Evolutionary conservation across 176 grass and related monocot species (phyloP).

Genomic region (Oryza meridionalis): DNA sequence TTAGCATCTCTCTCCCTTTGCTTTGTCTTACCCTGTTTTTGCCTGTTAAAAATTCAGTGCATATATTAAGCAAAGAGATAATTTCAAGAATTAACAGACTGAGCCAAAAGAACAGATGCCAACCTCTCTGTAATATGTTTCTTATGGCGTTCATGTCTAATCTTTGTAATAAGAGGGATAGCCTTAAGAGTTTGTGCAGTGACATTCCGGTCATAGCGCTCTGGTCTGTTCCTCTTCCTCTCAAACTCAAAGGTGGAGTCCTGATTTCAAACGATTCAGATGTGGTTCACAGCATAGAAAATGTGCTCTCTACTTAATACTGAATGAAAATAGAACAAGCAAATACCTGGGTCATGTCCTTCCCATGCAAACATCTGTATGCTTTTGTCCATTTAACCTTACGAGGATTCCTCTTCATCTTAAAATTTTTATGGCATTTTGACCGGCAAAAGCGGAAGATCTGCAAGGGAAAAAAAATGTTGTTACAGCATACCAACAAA

Average conservation of each 20-base stretch:
- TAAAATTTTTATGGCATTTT: slow-evolving; percentile 99
- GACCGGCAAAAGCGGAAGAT: slow-evolving; percentile 94
- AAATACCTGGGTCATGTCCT: slow-evolving; percentile 91
- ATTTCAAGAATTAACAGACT: background rate
- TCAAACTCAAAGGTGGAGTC: slow-evolving; percentile 95
- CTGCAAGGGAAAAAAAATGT: slow-evolving; percentile 37
- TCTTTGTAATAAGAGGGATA: slow-evolving; percentile 74
- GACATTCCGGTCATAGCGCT: slow-evolving; percentile 79
- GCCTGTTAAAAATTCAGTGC: slow-evolving; percentile 42
- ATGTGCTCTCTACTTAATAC: background rate
- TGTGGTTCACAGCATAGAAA: background rate
- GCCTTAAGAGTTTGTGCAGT: slow-evolving; percentile 68
- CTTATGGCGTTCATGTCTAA: slow-evolving; percentile 57
- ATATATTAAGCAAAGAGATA: background rate
- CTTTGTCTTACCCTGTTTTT: slow-evolving; percentile 49
- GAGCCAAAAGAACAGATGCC: background rate
- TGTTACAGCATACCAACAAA: background rate
- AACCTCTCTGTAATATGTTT: slow-evolving; percentile 69
- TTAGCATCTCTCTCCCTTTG: slow-evolving; percentile 41
- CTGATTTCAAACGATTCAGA: slow-evolving; percentile 37
- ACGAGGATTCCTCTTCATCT: slow-evolving; percentile 99
- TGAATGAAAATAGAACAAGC: background rate
- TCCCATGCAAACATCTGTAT: slow-evolving; percentile 74
- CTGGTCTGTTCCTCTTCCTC: slow-evolving; percentile 91
- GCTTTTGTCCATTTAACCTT: slow-evolving; percentile 99